These are phyloP conservation scores for Clavaria fumosa DNA, from an alignment of 768 basidiomycete genomes.

Conservation along the genomic window DNA sequence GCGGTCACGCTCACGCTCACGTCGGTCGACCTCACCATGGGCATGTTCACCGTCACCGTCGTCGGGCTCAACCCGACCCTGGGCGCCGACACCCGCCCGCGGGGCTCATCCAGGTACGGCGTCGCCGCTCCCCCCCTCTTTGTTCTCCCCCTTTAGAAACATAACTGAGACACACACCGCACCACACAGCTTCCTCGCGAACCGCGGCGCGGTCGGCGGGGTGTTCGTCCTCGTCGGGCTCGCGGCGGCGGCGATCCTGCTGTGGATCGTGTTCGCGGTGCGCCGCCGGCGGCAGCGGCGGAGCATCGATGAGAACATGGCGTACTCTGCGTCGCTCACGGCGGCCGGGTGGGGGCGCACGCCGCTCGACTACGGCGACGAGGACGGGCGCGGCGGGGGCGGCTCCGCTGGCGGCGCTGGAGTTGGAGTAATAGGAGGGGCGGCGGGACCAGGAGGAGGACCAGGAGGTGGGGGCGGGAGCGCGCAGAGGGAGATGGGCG, in stretches of 20 bases:
- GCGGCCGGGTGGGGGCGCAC: no score
- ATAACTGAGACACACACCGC: no score
- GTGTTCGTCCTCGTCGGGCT: slow-evolving; percentile 89
- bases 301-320: slow-evolving; percentile 51
- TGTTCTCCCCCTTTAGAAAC: background rate
- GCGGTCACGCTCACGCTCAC: slow-evolving; percentile 41
- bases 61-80: slow-evolving; percentile 60
- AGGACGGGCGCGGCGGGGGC: no score
- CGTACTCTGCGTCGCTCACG: no score
- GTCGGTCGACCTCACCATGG: slow-evolving; percentile 38
- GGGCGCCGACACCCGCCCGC: background rate
- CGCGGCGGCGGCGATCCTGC: slow-evolving; percentile 47
- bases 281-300: slow-evolving; percentile 47
- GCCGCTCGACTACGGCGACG: no score
- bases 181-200: slow-evolving; percentile 73
- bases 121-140: background rate
- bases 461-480: no score
- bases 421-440: no score
- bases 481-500: no score
- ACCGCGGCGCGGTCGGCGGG: slow-evolving; percentile 83
- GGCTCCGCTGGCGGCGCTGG: no score
- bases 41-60: slow-evolving; percentile 42
- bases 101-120: slow-evolving; percentile 18
- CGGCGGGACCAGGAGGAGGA: no score
- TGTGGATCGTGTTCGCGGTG: slow-evolving; percentile 59